Evolutionary conservation across 345 rosid genomes (phyloP), one percentile per base, ranked within the genome.

Genomic region (Pelargonium nanum): DNA sequence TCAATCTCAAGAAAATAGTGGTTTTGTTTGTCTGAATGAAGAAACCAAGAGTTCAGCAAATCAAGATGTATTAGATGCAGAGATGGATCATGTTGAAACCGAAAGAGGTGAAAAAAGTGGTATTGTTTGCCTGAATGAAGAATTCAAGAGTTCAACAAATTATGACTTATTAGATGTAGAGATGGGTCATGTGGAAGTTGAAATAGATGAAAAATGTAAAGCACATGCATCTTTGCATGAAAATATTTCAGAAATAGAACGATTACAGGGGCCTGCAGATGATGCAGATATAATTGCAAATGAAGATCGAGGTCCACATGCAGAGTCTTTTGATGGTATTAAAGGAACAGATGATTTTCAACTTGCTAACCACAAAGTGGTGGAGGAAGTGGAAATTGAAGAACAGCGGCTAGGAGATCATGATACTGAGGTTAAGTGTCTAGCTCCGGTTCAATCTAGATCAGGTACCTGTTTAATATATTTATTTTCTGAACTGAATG

Each of bases 351-450:
- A 40, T 40, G 48, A 40, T 40, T 40, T 12, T 40, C 15, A 40
- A 40, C 48, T 40, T 40, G 48, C 9, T 9, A 40, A 17, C 16
- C 48, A 40, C 48, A 40, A 40, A 34, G 45, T 34, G 45, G 1
- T 15, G 12, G 45, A 34, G 45, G 69, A 65, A 61, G 70, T 69
- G 69, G 28, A 24, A n/a, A 6, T 60, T 60, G 71, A 68, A 70
- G 77, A 64, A 40, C 55, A 53, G 12, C 73, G 62, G 56, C 63
- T 56, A 59, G 75, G 61, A 68, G 80, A 67, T 78, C 70, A 65
- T 73, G 77, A 62, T 61, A 52, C 52, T 70, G 71, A 62, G 69
- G 68, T 61, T 75, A 66, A 58, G 67, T 66, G 21, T 65, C 65
- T 64, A 61, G 51, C 58, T 4, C 52, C 24, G 15, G 65, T 55